Conservation (phyloP, 2,329 filamentous ascomycete species). For the Fusarium pininemorale region DNA sequence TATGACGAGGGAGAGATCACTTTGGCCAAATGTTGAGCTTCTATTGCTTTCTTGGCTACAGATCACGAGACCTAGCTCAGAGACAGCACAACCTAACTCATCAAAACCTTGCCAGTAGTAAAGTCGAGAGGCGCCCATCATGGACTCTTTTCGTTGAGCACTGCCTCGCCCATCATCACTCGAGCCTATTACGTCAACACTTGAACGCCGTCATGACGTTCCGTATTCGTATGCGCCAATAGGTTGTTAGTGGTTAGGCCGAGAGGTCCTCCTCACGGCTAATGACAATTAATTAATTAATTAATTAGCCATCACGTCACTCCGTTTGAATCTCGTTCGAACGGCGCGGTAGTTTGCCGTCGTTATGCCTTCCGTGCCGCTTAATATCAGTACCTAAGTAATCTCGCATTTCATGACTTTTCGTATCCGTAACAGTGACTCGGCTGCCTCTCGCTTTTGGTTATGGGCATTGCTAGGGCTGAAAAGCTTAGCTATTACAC, state of each 20-base stretch:
- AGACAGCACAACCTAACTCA: neutral
- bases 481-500: neutral
- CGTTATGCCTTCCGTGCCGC: neutral
- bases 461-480: neutral
- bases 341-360: neutral
- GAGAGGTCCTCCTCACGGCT: neutral
- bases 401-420: neutral
- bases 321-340: neutral
- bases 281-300: neutral
- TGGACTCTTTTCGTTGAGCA: neutral
- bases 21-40: neutral
- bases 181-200: slow-evolving; percentile 33
- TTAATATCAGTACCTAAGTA: neutral
- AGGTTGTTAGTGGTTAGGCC: neutral
- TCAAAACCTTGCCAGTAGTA: neutral
- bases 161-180: slow-evolving; percentile 21
- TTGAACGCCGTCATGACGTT: slow-evolving; percentile 7
- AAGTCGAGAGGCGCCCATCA: slow-evolving; percentile 28
- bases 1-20: neutral
- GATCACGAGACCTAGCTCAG: slow-evolving; percentile 20
- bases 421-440: slow-evolving; percentile 12
- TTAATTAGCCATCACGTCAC: slow-evolving; percentile 23
- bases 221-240: slow-evolving; percentile 7
- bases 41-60: neutral
- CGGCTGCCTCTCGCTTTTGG: neutral